Conservation (phyloP, 2,329 filamentous ascomycete genomes). For the Colletotrichum sansevieriae region DNA sequence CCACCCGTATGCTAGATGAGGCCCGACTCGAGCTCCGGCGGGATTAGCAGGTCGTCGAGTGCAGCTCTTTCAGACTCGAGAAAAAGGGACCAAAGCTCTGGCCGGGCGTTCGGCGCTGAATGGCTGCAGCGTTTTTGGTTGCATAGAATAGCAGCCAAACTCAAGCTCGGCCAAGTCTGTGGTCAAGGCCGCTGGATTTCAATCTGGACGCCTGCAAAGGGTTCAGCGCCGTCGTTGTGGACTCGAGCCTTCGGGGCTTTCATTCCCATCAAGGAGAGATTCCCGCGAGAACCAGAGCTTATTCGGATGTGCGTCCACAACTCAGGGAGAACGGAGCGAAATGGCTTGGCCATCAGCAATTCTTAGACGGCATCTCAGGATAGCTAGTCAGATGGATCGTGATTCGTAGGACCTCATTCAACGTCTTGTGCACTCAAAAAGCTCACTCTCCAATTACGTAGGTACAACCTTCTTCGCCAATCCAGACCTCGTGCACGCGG, state of each 20-base stretch:
- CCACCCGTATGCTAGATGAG: conserved; percentile 5
- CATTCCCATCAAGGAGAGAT: not conserved
- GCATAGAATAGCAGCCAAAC: conserved; percentile 9
- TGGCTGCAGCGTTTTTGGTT: not conserved
- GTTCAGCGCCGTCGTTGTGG: conserved; percentile 3
- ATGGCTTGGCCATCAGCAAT: not conserved
- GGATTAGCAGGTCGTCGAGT: conserved; percentile 9
- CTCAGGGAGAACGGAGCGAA: no score
- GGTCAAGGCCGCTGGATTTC: not conserved
- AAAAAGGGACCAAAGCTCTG: conserved; percentile 31
- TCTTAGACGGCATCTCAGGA: not conserved
- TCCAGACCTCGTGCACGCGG: conserved; percentile 77
- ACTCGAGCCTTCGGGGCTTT: not conserved
- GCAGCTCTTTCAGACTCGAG: not conserved
- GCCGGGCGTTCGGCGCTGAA: conserved; percentile 29
- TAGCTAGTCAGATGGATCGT: not conserved
- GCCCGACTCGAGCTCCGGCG: not conserved
- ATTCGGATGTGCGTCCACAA: not conserved
- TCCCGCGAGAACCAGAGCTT: not conserved
- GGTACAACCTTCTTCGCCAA: conserved; percentile 75
- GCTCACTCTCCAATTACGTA: conserved; percentile 74
- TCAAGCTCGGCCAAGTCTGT: not conserved
- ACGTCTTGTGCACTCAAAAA: not conserved
- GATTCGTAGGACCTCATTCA: not conserved
- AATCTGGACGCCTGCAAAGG: not conserved